Evolutionary conservation across 768 basidiomycete genomes (phyloP).

Genomic region (Cubamyces sp.): DNA sequence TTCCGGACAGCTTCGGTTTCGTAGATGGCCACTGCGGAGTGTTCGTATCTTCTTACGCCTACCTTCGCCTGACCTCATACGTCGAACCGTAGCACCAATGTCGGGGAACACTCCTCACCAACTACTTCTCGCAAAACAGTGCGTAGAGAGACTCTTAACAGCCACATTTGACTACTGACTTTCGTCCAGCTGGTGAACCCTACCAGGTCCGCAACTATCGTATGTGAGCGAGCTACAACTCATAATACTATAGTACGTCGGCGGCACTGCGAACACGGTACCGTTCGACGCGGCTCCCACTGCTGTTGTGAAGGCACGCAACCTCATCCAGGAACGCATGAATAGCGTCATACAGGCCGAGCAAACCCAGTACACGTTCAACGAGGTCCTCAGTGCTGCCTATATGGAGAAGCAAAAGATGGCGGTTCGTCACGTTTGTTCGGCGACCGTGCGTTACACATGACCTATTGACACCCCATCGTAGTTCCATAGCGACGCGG

Average conservation of each 20-base stretch:
- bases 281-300: slow-evolving; percentile 61
- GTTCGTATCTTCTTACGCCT: slow-evolving; percentile 45
- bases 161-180: slow-evolving; percentile 5
- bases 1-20: slow-evolving; percentile 58
- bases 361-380: slow-evolving; percentile 50
- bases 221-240: neutral
- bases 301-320: slow-evolving; percentile 61
- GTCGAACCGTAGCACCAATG: slow-evolving; percentile 63
- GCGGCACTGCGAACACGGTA: slow-evolving; percentile 73
- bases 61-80: neutral
- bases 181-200: slow-evolving; percentile 67
- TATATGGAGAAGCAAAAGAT: slow-evolving; percentile 88
- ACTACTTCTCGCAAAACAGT: slow-evolving; percentile 87
- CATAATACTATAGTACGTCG: slow-evolving; percentile 61
- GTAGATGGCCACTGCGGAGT: slow-evolving; percentile 70
- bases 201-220: slow-evolving; percentile 57
- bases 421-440: slow-evolving; percentile 52
- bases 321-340: slow-evolving; percentile 61
- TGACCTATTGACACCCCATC: neutral
- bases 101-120: slow-evolving; percentile 70
- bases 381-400: slow-evolving; percentile 79
- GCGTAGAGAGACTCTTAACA: neutral
- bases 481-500: slow-evolving; percentile 82
- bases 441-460: slow-evolving; percentile 26
- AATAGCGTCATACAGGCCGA: slow-evolving; percentile 44